phyloP scores from a whole-genome alignment of 2,329 filamentous ascomycete species.

The Arthrinium phaeospermum region DNA sequence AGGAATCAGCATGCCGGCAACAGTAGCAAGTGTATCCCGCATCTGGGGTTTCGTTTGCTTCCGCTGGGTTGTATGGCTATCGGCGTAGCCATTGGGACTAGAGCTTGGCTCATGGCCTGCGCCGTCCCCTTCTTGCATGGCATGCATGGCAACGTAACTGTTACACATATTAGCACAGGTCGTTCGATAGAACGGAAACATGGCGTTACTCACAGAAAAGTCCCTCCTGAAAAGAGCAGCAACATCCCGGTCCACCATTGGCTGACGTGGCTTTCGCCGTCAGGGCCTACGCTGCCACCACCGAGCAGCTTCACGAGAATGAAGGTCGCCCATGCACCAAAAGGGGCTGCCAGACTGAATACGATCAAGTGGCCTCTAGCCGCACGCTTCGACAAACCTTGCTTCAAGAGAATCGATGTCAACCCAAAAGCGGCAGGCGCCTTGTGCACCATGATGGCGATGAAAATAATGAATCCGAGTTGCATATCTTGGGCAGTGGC shows the following conservation, averaged over 20 bases:
- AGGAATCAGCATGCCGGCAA: conserved; percentile 79
- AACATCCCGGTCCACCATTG: conserved; percentile 93
- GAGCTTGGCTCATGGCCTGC: conserved; percentile 58
- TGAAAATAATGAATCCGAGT: conserved; percentile 88
- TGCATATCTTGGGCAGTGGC: conserved; percentile 75
- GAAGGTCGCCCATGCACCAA: conserved; percentile 85
- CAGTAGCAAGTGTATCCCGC: conserved; percentile 72
- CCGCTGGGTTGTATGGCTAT: conserved; percentile 52
- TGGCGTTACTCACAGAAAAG: conserved; percentile 76
- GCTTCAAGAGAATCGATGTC: conserved; percentile 87
- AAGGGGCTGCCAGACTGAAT: conserved; percentile 89
- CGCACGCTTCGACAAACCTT: conserved; percentile 85
- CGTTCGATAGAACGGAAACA: neutral
- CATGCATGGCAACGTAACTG: conserved; percentile 97
- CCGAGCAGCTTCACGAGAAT: conserved; percentile 76
- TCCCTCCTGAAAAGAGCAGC: conserved; percentile 92
- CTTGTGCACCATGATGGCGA: conserved; percentile 98
- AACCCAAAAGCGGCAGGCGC: conserved; percentile 94
- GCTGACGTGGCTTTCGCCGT: conserved; percentile 61
- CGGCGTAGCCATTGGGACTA: conserved; percentile 59
- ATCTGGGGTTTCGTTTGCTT: conserved; percentile 64
- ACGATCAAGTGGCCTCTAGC: conserved; percentile 85
- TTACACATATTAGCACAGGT: conserved; percentile 29
- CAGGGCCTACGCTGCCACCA: conserved; percentile 50
- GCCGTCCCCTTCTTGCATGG: conserved; percentile 81